Evolutionary conservation across 176 grass and related monocot species (phyloP), one percentile per base, ranked within the genome.

Genomic region (Stipa capillata): DNA sequence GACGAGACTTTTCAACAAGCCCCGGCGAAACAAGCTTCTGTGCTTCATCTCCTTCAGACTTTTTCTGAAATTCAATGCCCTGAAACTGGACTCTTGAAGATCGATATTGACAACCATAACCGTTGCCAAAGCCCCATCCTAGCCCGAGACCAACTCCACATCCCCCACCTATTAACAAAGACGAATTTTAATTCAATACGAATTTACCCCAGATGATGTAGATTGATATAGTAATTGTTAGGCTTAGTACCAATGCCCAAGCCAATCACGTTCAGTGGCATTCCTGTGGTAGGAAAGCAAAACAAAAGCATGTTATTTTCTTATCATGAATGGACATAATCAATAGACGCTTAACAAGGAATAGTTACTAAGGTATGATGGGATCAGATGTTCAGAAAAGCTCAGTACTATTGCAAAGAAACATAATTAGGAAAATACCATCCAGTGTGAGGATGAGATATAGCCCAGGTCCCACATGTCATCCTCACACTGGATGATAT

Each of bases 121-220:
- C 97, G 53, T 74, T 95, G 55, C 92, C 88, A 5, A 99, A 99
- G 82, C 97, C 97, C 92, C 92, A 99, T 66, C 97, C 92, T 51
- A 99, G 66, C 9, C 92, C 97, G 73, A 96, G 52, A 41, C 97
- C 97, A 27, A 93, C 86, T 71, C 92, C 92, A 16, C 92, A 99
- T 25, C 92, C 92, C 51, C 92, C 97, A 54, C 92, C 97, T 96
- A 79, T 86, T 28, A 56, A 80, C 3, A 54, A 85, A 82, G 61
- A 77, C 6, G 24, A 28, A 83, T 64, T 58, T 68, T 64, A 72
- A 65, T 73, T 43, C 33, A 60, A 41, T 37, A 31, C 24, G 8
- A 69, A 60, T 72, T 51, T 61, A 79, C 6, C 58, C 1, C 35
- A 57, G 61, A 68, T 40, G 23, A 59, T 58, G 17, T 59, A 74